Evolutionary conservation across 441 rosid genomes (phyloP), one percentile per base, ranked within the genome.

Genomic region (Arabidopsis lyrata): DNA sequence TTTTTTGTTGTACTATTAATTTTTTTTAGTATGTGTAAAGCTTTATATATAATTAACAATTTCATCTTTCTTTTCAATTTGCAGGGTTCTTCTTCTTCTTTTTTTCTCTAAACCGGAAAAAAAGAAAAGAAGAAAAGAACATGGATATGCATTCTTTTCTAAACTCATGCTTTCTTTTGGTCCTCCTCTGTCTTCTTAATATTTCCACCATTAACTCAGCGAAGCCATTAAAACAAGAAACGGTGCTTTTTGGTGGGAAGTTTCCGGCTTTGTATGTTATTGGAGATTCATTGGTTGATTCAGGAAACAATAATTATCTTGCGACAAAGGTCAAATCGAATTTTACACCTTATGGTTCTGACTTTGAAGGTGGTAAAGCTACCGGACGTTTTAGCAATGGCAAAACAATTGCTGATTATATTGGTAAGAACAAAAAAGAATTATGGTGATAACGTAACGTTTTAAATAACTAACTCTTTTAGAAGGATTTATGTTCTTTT

Each of bases 251-350:
- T 56, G 70, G 75, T 1, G 79, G 75, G 45, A 63, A 69, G 0
- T 69, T 69, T 7, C 88, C 85, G 0, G 88, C 86, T 9, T 70
- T 88, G 13, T 84, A 82, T 27, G 79, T 81, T 56, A 64, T 86
- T 27, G 87, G 89, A n/a, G 87, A 86, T 62, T 86, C 89, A 15
- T 54, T 81, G 63, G 77, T 82, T 5, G 89, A 86, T 57, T 56
- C 75, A 14, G 87, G 89, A 61, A 86, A 86, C 79, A 86, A 86
- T 78, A 82, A 86, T 36, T 15, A 63, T 60, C 77, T 82, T 24
- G 56, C 50, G 2, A 86, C 87, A n/a, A 1, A 18, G 0, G 11
- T 50, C 10, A 78, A 66, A 77, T 22, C 83, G 11, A 57, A 86
- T 61, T 83, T 74, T 76, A 54, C 74, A 42, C 90, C 87, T 4